Evolutionary conservation across 257 asterid species (phyloP).

Genomic region (Penstemon newberryi): DNA sequence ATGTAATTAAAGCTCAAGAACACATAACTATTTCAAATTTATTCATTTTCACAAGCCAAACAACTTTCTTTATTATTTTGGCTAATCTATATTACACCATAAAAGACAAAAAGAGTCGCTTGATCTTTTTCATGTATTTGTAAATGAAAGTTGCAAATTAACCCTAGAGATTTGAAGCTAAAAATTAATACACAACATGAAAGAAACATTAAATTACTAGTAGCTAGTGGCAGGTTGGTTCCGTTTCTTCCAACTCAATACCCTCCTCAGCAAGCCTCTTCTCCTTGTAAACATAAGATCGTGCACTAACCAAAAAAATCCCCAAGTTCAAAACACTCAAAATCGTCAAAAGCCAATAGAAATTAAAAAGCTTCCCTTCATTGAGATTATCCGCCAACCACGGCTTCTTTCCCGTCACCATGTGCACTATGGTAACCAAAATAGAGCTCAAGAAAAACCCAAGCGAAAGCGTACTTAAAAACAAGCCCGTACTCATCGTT

Average conservation of each 20-base stretch:
- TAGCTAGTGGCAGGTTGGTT: conserved; percentile 39
- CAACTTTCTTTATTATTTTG: conserved; percentile 8
- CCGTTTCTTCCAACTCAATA: conserved; percentile 62
- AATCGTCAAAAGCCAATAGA: conserved; percentile 70
- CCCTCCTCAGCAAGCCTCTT: conserved; percentile 68
- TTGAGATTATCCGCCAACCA: conserved; percentile 81
- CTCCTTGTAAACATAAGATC: conserved; percentile 81
- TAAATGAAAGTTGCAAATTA: not conserved
- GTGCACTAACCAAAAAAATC: conserved; percentile 47
- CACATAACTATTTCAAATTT: no score
- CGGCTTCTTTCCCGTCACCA: conserved; percentile 49
- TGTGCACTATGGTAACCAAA: conserved; percentile 65
- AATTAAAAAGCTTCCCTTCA: conserved; percentile 65
- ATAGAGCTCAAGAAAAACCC: conserved; percentile 72
- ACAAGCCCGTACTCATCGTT: conserved; percentile 82
- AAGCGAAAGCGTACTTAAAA: conserved; percentile 71
- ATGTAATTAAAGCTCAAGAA: no score
- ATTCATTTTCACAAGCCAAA: no score
- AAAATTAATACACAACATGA: not conserved
- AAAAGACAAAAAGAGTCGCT: not conserved
- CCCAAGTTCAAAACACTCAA: conserved; percentile 55
- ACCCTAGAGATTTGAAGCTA: not conserved
- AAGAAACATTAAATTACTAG: no score
- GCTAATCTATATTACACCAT: not conserved
- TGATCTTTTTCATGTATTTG: not conserved